phyloP scores from a whole-genome alignment of 2,329 filamentous ascomycete genomes.

The Cordyceps pruinosa region DNA sequence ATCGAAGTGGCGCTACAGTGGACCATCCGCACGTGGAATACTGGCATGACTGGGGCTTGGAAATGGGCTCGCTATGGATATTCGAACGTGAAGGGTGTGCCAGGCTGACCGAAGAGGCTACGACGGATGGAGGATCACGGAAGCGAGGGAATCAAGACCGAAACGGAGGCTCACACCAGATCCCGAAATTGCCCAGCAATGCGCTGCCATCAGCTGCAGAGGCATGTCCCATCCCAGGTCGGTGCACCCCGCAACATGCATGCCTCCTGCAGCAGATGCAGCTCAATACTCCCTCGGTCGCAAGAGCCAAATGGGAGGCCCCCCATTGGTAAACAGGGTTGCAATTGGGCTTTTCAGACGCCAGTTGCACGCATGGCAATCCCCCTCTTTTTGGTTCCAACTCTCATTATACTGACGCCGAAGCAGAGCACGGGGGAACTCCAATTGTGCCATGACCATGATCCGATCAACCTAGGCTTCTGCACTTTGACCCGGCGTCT shows the following conservation, averaged over 20 bases:
- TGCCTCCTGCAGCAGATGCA: background rate
- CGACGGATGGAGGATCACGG: background rate
- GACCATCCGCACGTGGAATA: constrained; percentile 9
- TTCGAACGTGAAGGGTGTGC: background rate
- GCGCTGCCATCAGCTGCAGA: background rate
- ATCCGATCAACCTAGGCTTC: background rate
- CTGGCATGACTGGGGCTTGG: constrained; percentile 2
- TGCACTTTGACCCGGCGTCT: background rate
- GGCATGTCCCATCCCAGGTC: too few relatives aligned
- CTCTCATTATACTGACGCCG: background rate
- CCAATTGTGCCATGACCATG: background rate
- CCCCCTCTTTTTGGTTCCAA: background rate
- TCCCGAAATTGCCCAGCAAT: background rate
- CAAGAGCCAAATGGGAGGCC: background rate
- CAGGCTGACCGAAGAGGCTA: background rate
- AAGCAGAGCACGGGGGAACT: background rate
- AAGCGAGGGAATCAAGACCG: background rate
- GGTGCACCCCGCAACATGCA: too few relatives aligned
- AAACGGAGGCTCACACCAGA: background rate
- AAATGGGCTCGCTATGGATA: background rate
- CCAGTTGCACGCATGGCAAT: background rate
- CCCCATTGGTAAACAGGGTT: background rate
- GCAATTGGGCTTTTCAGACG: background rate
- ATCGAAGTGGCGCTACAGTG: constrained; percentile 11
- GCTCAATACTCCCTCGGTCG: background rate